Percentiles rank a stretch among this genome's conserved stretches.
Evolutionary conservation across 768 basidiomycete genomes (phyloP).

Genomic region (Pulveroboletus sp.): DNA sequence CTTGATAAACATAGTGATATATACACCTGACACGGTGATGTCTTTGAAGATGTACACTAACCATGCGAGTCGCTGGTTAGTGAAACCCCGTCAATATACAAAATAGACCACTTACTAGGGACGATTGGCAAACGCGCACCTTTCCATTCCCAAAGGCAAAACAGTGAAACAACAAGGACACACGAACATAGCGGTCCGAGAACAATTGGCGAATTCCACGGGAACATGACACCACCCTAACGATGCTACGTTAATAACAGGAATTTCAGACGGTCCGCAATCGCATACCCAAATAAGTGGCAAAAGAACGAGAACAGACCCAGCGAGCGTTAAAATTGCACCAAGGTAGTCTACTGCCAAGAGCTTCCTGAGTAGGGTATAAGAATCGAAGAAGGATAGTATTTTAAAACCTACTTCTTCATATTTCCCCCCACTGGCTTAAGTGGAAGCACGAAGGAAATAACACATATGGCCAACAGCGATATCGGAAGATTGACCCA

Average conservation of each 20-base stretch:
- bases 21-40: slow-evolving; percentile 61
- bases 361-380: slow-evolving; percentile 45
- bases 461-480: slow-evolving; percentile 46
- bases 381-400: neutral
- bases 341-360: slow-evolving; percentile 63
- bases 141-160: slow-evolving; percentile 72
- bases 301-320: slow-evolving; percentile 58
- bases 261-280: neutral
- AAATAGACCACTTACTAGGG: slow-evolving; percentile 44
- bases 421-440: slow-evolving; percentile 61
- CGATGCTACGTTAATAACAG: slow-evolving; percentile 1
- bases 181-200: slow-evolving; percentile 56
- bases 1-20: slow-evolving; percentile 68
- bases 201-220: slow-evolving; percentile 67
- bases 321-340: slow-evolving; percentile 50
- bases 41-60: slow-evolving; percentile 73
- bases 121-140: slow-evolving; percentile 66
- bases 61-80: neutral
- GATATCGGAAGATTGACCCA: slow-evolving; percentile 68
- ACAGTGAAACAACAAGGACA: slow-evolving; percentile 46
- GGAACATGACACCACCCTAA: slow-evolving; percentile 67
- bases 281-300: slow-evolving; percentile 65
- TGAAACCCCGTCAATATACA: neutral
- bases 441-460: slow-evolving; percentile 62
- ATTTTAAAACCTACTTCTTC: slow-evolving; percentile 33